phyloP scores from a whole-genome alignment of 176 grass and related monocot species.

The Themeda triandra region DNA sequence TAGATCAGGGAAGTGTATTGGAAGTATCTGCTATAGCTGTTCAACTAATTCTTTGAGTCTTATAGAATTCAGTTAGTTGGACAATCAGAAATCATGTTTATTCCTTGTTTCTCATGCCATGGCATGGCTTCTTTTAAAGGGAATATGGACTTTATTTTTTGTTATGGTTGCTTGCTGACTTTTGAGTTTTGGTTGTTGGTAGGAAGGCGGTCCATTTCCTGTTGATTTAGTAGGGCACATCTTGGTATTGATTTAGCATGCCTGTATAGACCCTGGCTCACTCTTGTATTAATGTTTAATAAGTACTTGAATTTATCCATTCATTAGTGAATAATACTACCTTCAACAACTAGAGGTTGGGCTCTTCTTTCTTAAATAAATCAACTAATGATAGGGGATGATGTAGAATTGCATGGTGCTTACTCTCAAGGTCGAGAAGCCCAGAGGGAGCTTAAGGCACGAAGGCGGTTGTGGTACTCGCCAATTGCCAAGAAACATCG shows the following conservation, averaged over 20 bases:
- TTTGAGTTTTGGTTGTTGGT: constrained; percentile 38
- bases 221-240: constrained; percentile 29
- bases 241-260: constrained; percentile 19
- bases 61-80: constrained; percentile 14
- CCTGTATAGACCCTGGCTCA: constrained; percentile 12
- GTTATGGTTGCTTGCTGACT: constrained; percentile 34
- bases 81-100: background rate
- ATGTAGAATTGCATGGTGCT: constrained; percentile 12
- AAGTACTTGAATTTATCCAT: background rate
- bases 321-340: constrained; percentile 1
- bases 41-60: constrained; percentile 8
- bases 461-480: constrained; percentile 77
- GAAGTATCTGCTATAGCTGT: constrained; percentile 4
- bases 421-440: constrained; percentile 80
- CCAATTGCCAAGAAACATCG: constrained; percentile 78
- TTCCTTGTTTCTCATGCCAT: background rate
- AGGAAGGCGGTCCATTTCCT: constrained; percentile 32
- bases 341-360: constrained; percentile 30
- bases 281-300: constrained; percentile 31
- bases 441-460: constrained; percentile 86
- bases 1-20: constrained; percentile 2
- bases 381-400: background rate
- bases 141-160: background rate
- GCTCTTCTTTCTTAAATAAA: background rate
- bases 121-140: background rate